Conservation (phyloP, 306 rosid genomes). For the Sechiopsis laciniata region DNA sequence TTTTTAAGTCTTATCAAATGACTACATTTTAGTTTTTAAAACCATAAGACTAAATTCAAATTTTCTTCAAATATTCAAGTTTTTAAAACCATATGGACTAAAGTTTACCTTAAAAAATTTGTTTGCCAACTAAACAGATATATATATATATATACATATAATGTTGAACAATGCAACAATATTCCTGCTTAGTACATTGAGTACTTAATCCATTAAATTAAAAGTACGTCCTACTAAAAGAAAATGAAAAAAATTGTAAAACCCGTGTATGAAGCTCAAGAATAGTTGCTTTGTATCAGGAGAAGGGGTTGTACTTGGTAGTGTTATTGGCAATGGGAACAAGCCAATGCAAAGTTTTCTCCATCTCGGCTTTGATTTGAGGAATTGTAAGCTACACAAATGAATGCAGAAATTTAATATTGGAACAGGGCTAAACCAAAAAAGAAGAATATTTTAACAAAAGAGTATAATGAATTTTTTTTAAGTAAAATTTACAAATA, state of each 20-base stretch:
- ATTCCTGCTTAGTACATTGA: not conserved
- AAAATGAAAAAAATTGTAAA: not conserved
- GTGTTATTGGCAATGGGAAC: conserved; percentile 88
- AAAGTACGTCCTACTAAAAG: not conserved
- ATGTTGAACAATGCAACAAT: not conserved
- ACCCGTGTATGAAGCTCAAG: conserved; percentile 19
- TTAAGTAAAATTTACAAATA: conserved; percentile 19
- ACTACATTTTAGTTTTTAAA: too few species aligned
- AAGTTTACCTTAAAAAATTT: too few species aligned
- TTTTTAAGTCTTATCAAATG: too few species aligned
- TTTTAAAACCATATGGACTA: too few species aligned
- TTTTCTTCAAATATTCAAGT: too few species aligned
- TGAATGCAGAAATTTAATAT: not conserved
- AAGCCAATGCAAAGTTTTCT: conserved; percentile 92
- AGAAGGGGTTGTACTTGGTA: conserved; percentile 54
- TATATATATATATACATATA: too few species aligned
- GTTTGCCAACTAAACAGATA: too few species aligned
- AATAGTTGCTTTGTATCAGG: conserved; percentile 11
- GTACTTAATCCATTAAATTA: not conserved
- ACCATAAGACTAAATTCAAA: too few species aligned
- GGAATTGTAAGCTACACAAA: conserved; percentile 71
- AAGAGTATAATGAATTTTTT: not conserved
- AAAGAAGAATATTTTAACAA: not conserved
- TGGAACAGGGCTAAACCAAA: not conserved
- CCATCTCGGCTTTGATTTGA: conserved; percentile 93